Conservation (phyloP, 2,329 filamentous ascomycete genomes). For the Aspergillus cejpii region DNA sequence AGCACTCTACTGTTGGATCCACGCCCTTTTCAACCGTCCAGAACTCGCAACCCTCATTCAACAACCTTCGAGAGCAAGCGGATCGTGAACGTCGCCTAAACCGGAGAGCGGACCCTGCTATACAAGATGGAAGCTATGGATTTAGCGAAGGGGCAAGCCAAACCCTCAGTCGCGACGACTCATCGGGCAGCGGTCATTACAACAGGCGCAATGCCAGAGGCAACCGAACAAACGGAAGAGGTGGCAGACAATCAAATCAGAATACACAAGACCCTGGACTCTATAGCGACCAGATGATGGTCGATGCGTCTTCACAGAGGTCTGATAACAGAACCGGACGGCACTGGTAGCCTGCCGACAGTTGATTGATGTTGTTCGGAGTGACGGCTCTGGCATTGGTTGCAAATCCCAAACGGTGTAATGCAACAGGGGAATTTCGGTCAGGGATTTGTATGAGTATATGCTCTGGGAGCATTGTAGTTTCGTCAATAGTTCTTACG, state of each 20-base stretch:
- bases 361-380: too few relatives aligned
- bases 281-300: constrained; percentile 40
- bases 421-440: not conserved
- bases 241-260: constrained; percentile 9
- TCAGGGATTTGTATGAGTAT: not conserved
- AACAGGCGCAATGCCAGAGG: constrained; percentile 12
- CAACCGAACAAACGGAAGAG: constrained; percentile 9
- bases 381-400: too few relatives aligned
- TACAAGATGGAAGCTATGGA: constrained; percentile 38
- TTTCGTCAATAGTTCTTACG: not conserved
- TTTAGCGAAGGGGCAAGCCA: constrained; percentile 25
- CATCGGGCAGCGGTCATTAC: constrained; percentile 9
- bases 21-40: constrained; percentile 11
- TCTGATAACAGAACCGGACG: constrained; percentile 17
- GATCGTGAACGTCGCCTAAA: constrained; percentile 35
- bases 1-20: constrained; percentile 22
- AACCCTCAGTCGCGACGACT: constrained; percentile 1
- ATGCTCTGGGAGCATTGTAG: not conserved
- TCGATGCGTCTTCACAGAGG: constrained; percentile 29
- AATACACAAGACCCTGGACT: constrained; percentile 21
- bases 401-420: too few relatives aligned
- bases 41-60: constrained; percentile 23
- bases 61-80: constrained; percentile 35
- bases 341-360: constrained; percentile 10
- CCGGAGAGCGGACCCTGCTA: constrained; percentile 29